Percentiles rank a stretch among this genome's conserved stretches.
Conservation (phyloP, 2,329 filamentous ascomycete genomes). For the Celoporthe dispersa region DNA sequence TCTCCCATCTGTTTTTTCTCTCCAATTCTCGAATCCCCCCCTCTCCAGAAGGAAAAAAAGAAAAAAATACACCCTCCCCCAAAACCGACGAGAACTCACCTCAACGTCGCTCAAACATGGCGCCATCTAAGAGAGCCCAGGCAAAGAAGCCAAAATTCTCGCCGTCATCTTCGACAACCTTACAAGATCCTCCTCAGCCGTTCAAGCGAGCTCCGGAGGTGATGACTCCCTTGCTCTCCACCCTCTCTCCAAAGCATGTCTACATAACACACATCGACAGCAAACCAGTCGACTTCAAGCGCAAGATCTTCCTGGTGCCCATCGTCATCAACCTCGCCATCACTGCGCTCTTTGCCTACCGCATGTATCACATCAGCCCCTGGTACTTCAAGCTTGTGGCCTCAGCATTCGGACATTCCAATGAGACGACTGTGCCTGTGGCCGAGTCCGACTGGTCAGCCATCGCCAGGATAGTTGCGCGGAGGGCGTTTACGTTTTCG, state of each 20-base stretch:
- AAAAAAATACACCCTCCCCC: neutral
- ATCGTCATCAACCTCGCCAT: constrained; percentile 76
- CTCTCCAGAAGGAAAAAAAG: neutral
- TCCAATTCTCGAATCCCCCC: neutral
- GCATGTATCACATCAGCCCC: constrained; percentile 70
- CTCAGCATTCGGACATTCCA: constrained; percentile 67
- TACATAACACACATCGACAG: constrained; percentile 86
- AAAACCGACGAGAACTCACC: neutral
- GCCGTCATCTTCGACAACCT: constrained; percentile 35
- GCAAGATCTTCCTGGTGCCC: constrained; percentile 81
- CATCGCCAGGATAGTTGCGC: constrained; percentile 59
- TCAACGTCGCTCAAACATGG: constrained; percentile 28
- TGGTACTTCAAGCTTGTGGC: constrained; percentile 73
- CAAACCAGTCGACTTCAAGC: constrained; percentile 72
- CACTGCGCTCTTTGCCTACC: constrained; percentile 65
- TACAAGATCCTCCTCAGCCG: constrained; percentile 57
- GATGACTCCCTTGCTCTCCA: constrained; percentile 68
- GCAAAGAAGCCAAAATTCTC: constrained; percentile 39
- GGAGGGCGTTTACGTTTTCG: constrained; percentile 68
- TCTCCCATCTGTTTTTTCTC: neutral
- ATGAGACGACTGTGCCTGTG: constrained; percentile 68
- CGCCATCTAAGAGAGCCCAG: constrained; percentile 40
- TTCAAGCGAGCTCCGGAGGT: constrained; percentile 69
- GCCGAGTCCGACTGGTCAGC: constrained; percentile 59
- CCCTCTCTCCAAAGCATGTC: constrained; percentile 69